These are phyloP conservation scores for Brassica incana DNA, from an alignment of 345 rosid species.

Conservation along the genomic window DNA sequence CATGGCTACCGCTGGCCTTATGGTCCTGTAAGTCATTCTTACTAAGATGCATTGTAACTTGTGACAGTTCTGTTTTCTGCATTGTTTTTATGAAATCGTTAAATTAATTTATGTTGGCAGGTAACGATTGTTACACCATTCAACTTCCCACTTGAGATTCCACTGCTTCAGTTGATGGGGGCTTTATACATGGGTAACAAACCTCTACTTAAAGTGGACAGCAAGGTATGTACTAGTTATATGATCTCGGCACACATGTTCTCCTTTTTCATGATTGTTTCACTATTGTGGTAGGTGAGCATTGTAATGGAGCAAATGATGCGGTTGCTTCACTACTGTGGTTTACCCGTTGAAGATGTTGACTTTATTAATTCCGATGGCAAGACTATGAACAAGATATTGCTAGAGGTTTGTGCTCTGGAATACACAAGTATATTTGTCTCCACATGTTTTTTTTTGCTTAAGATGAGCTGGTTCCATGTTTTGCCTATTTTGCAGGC, in stretches of 20 bases:
- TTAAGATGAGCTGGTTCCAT: neutral
- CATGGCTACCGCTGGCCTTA: slow-evolving; percentile 98
- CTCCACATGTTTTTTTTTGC: neutral
- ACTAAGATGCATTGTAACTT: neutral
- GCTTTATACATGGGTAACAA: slow-evolving; percentile 99
- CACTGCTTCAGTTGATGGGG: slow-evolving; percentile 95
- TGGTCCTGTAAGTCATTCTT: slow-evolving; percentile 78
- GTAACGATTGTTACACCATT: slow-evolving; percentile 95
- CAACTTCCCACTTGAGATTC: slow-evolving; percentile 97
- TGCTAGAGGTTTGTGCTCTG: slow-evolving; percentile 68
- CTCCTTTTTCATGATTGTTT: neutral
- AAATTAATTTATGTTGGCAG: slow-evolving; percentile 45
- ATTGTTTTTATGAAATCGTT: slow-evolving; percentile 3
- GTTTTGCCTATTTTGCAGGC: slow-evolving; percentile 47
- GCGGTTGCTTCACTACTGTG: slow-evolving; percentile 83
- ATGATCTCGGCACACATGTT: neutral
- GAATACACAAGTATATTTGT: neutral
- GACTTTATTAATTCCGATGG: slow-evolving; percentile 96
- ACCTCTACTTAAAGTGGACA: slow-evolving; percentile 89
- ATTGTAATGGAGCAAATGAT: slow-evolving; percentile 99
- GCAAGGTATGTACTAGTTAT: slow-evolving; percentile 59
- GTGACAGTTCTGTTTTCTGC: neutral
- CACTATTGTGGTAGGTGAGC: slow-evolving; percentile 60
- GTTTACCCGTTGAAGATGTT: slow-evolving; percentile 88
- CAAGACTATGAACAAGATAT: slow-evolving; percentile 83